Percentiles rank a stretch among this genome's conserved stretches.
These are phyloP conservation scores for Pestalotiopsis sp. DNA, from an alignment of 2,329 filamentous ascomycete species.

Conservation along the genomic window DNA sequence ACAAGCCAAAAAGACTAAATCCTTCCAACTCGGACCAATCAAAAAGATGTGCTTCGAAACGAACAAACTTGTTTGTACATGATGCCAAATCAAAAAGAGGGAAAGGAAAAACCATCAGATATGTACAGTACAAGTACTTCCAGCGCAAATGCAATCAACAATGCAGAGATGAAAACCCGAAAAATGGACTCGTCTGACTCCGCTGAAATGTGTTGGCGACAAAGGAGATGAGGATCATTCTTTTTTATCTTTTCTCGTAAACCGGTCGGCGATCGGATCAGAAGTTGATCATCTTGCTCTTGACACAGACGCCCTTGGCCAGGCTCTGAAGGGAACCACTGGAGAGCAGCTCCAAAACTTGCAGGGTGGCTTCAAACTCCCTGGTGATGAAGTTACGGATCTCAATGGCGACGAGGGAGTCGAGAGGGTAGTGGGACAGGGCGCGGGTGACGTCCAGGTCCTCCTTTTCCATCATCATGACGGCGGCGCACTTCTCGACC, in stretches of 20 bases:
- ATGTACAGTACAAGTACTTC: not conserved
- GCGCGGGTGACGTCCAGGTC: slow-evolving; percentile 49
- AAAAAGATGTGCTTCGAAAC: not conserved
- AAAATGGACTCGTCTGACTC: slow-evolving; percentile 1
- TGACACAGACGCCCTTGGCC: slow-evolving; percentile 48
- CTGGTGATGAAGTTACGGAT: slow-evolving; percentile 53
- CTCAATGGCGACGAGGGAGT: slow-evolving; percentile 53
- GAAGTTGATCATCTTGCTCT: slow-evolving; percentile 44
- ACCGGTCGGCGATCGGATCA: not conserved
- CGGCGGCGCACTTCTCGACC: slow-evolving; percentile 48
- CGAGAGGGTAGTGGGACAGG: slow-evolving; percentile 44
- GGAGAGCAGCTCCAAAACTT: slow-evolving; percentile 57
- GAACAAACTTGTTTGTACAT: not conserved
- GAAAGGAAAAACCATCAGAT: not conserved
- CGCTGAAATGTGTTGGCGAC: not conserved
- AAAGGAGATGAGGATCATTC: not conserved
- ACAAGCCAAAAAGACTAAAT: not conserved
- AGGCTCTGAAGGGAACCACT: slow-evolving; percentile 53
- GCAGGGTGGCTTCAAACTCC: slow-evolving; percentile 52
- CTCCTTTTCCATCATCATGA: slow-evolving; percentile 51
- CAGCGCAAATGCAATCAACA: slow-evolving; percentile 6
- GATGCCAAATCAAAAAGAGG: not conserved
- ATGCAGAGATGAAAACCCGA: not conserved
- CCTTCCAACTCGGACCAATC: not conserved
- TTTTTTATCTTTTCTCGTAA: not conserved